Base-by-base conservation (phyloP, 805 yeast species). In the Scheffersomyces amazonensis region DNA sequence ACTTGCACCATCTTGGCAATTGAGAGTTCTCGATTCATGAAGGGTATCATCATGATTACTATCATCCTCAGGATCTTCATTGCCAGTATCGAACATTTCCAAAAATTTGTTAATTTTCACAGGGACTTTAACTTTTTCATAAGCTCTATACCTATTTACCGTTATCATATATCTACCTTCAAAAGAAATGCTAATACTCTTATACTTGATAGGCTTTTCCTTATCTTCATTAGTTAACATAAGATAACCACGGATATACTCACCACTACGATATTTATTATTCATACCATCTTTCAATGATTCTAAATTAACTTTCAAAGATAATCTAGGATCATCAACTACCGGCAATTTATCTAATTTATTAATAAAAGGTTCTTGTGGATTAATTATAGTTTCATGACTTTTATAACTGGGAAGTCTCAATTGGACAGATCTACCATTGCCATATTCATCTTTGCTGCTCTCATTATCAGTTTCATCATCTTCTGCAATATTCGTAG, bases 11-110 rank as follows among this genome's bases (percentile, higher is more conserved):
- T 21, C 23, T 8, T 21, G 23, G 10, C 10, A 10, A 21, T 21
- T 21, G n/a, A n/a, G n/a, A n/a, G n/a, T n/a, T n/a, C n/a, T n/a
- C n/a, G n/a, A n/a, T 8, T 21, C 10, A 24, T 8, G 28, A 13
- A 5, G 5, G 5, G n/a, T 17, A 5, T 27, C 30, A 27, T 27
- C 30, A 13, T 27, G 11, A 20, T 6, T 20, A 7, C 9, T 9
- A 5, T 27, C 30, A 5, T 27, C 30, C 15, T 27, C 17, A 13
- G n/a, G 17, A 1, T 54, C 69, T 37, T 62, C 59, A 40, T 73
- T 69, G 64, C 71, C 78, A 30, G 76, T 53, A 50, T 78, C 83
- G 37, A 67, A 73, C 68, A 73, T 73, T 36, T 69, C 69, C 34
- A 77, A 49, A 43, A 76, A 69, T 20, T 62, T 63, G 31, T 57